Conservation (phyloP, 331 rosid species). For the Cydonia oblonga region DNA sequence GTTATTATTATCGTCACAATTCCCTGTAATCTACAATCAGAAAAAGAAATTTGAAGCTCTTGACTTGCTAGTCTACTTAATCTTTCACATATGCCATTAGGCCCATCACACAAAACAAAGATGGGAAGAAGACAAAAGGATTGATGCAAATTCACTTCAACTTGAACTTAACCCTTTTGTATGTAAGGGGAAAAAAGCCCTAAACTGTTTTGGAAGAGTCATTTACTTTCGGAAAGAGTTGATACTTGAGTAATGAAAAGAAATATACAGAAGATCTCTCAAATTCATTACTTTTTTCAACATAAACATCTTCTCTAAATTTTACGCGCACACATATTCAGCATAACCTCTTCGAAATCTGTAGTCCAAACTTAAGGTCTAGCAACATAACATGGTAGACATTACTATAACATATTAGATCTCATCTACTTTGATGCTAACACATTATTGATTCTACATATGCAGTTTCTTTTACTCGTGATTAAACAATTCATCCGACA, state of each 20-base stretch:
- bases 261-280: too few species aligned
- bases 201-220: too few species aligned
- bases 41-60: neutral
- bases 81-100: neutral
- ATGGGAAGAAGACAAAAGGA: neutral
- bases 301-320: neutral
- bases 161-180: neutral
- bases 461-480: neutral
- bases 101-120: neutral
- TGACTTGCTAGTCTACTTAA: neutral
- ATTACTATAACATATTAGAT: neutral
- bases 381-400: neutral
- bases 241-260: too few species aligned
- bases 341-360: neutral
- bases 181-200: neutral
- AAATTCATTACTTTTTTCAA: too few species aligned
- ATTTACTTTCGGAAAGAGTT: too few species aligned
- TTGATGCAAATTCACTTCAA: neutral
- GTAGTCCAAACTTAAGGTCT: neutral
- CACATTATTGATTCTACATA: neutral
- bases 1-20: too few species aligned
- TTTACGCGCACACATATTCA: neutral
- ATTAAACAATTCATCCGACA: neutral
- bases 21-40: too few species aligned
- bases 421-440: neutral